Evolutionary conservation across 2,329 filamentous ascomycete genomes (phyloP).

Genomic region (Penicillium sumatraense): DNA sequence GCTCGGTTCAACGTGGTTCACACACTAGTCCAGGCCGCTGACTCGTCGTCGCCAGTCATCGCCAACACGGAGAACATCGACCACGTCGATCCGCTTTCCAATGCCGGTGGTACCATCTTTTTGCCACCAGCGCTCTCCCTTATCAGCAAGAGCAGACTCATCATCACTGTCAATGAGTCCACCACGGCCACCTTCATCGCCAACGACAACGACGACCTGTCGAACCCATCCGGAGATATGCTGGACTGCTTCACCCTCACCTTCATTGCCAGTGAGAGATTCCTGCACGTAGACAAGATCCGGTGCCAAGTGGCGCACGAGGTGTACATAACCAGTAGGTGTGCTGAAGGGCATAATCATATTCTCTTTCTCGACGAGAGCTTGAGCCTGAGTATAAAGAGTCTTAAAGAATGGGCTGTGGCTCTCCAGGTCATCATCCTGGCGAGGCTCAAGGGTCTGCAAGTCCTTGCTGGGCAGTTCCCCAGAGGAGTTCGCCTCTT

Average conservation of each 20-base stretch:
- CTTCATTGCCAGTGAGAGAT: constrained; percentile 75
- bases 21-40: constrained; percentile 61
- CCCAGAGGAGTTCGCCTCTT: constrained; percentile 59
- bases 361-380: constrained; percentile 79
- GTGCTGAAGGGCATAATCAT: constrained; percentile 91
- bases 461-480: constrained; percentile 57
- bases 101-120: constrained; percentile 79
- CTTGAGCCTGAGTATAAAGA: constrained; percentile 77
- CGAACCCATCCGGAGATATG: constrained; percentile 68
- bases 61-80: constrained; percentile 78
- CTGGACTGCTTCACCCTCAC: constrained; percentile 71
- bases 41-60: constrained; percentile 88
- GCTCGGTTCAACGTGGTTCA: constrained; percentile 1
- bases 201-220: constrained; percentile 63
- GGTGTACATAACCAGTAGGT: constrained; percentile 79
- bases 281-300: constrained; percentile 89
- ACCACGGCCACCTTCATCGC: constrained; percentile 64
- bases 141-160: constrained; percentile 46
- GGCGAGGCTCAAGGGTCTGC: constrained; percentile 51
- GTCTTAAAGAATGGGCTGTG: constrained; percentile 72
- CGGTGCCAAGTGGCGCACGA: constrained; percentile 82
- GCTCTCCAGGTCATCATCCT: constrained; percentile 52
- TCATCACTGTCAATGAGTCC: constrained; percentile 81
- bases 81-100: constrained; percentile 84
- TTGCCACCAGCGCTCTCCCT: constrained; percentile 60